These are phyloP conservation scores for Fusarium pseudograminearum DNA, from an alignment of 2,329 filamentous ascomycete genomes.

Conservation along the genomic window DNA sequence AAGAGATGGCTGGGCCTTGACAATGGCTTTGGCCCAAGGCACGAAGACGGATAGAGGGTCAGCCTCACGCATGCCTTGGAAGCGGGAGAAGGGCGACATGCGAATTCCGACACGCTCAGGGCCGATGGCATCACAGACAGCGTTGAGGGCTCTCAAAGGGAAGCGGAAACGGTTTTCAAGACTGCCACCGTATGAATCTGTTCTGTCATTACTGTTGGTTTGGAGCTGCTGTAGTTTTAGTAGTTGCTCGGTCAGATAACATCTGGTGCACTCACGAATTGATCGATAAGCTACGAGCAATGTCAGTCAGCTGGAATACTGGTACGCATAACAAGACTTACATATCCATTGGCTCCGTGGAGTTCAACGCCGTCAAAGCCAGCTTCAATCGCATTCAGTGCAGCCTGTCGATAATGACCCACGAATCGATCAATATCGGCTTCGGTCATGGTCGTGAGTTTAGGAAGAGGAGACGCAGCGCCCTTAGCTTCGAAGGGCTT, in stretches of 20 bases:
- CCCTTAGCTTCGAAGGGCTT: slow-evolving; percentile 21
- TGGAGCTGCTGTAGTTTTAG: slow-evolving; percentile 48
- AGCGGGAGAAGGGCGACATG: slow-evolving; percentile 69
- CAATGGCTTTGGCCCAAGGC: slow-evolving; percentile 69
- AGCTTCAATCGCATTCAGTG: slow-evolving; percentile 68
- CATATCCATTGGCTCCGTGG: slow-evolving; percentile 70
- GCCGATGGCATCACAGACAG: slow-evolving; percentile 61
- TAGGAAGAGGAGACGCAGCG: slow-evolving; percentile 20
- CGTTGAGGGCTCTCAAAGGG: slow-evolving; percentile 61
- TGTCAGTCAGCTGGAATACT: slow-evolving; percentile 8
- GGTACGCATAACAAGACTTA: slow-evolving; percentile 46
- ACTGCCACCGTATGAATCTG: slow-evolving; percentile 65
- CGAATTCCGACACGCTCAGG: slow-evolving; percentile 67
- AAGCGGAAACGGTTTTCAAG: slow-evolving; percentile 67
- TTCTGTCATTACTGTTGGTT: slow-evolving; percentile 62
- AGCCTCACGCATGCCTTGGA: slow-evolving; percentile 73
- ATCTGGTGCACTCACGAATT: slow-evolving; percentile 60
- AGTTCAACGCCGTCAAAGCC: slow-evolving; percentile 79
- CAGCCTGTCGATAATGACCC: slow-evolving; percentile 66
- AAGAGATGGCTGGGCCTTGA: slow-evolving; percentile 65
- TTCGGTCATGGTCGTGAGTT: slow-evolving; percentile 67
- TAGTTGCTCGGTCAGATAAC: accelerated
- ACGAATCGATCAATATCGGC: slow-evolving; percentile 74
- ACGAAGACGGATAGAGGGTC: slow-evolving; percentile 61
- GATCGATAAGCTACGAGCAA: slow-evolving; percentile 58